Evolutionary conservation across 805 yeast species (phyloP).

Genomic region (Jamesozyma lodderae): DNA sequence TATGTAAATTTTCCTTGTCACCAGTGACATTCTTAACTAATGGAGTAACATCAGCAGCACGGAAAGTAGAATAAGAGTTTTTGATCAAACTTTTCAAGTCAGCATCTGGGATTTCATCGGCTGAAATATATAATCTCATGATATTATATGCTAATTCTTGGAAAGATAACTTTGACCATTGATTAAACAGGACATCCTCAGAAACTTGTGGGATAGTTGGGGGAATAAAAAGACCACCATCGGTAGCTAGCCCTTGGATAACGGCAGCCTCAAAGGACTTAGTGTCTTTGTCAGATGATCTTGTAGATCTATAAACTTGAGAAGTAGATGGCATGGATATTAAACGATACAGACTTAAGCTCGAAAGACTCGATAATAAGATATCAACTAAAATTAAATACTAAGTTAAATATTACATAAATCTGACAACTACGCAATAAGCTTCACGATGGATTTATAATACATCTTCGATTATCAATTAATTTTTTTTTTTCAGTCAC

Average conservation of each 20-base stretch:
- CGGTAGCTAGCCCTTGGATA: slow-evolving; percentile 87
- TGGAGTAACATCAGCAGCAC: slow-evolving; percentile 85
- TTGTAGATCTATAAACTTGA: slow-evolving; percentile 71
- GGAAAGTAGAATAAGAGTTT: slow-evolving; percentile 83
- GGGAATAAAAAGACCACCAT: slow-evolving; percentile 94
- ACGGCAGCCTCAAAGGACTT: slow-evolving; percentile 73
- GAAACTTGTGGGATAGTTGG: slow-evolving; percentile 61
- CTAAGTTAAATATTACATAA: no score
- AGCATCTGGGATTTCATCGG: slow-evolving; percentile 59
- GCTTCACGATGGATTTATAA: no score
- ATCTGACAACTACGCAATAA: no score
- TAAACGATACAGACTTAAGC: no score
- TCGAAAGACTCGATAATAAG: no score
- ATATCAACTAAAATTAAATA: no score
- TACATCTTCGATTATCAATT: no score
- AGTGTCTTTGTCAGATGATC: slow-evolving; percentile 43
- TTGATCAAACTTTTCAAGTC: slow-evolving; percentile 57
- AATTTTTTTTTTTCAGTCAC: no score
- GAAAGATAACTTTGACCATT: slow-evolving; percentile 71
- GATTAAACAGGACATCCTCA: slow-evolving; percentile 43
- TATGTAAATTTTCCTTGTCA: slow-evolving; percentile 48
- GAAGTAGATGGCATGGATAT: slow-evolving; percentile 30
- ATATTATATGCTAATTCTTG: slow-evolving; percentile 82
- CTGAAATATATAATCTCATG: slow-evolving; percentile 66
- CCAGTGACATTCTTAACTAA: slow-evolving; percentile 49